Percentiles rank a stretch among this genome's conserved stretches.
Conservation (phyloP, 2,329 filamentous ascomycete species). For the Colletotrichum simmondsii region DNA sequence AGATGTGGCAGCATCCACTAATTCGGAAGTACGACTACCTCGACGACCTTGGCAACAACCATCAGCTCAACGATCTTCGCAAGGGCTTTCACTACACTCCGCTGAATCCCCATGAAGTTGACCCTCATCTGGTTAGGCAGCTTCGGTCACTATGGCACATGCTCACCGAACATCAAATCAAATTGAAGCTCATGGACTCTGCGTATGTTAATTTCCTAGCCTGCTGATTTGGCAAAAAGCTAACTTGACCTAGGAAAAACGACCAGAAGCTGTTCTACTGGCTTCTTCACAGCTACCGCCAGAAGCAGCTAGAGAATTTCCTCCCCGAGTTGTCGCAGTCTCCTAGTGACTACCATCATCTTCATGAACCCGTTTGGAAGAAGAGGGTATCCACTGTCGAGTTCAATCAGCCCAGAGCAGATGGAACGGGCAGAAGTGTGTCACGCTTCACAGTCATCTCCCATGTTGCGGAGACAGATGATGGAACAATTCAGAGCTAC, state of each 20-base stretch:
- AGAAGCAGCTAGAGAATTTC: constrained; percentile 89
- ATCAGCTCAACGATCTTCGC: constrained; percentile 65
- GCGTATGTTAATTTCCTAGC: constrained; percentile 10
- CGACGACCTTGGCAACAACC: constrained; percentile 70
- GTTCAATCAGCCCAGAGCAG: constrained; percentile 60
- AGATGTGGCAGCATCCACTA: constrained; percentile 90
- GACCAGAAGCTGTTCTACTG: constrained; percentile 96
- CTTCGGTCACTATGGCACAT: constrained; percentile 93
- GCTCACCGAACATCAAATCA: constrained; percentile 77
- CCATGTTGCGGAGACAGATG: constrained; percentile 64
- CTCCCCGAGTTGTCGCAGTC: constrained; percentile 84
- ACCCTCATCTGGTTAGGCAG: constrained; percentile 84
- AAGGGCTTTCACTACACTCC: constrained; percentile 72
- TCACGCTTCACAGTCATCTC: constrained; percentile 75
- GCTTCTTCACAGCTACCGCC: constrained; percentile 82
- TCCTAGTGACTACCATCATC: constrained; percentile 90
- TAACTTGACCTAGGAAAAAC: constrained; percentile 70
- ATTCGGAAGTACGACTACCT: constrained; percentile 84
- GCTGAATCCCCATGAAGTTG: constrained; percentile 74
- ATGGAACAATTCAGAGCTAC: constrained; percentile 72
- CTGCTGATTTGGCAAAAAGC: constrained; percentile 6
- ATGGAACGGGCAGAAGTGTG: constrained; percentile 62
- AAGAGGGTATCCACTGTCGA: constrained; percentile 71
- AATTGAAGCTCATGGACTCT: constrained; percentile 67
- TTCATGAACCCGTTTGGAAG: constrained; percentile 67